These are phyloP conservation scores for Nicotiana obtusifolia DNA, from an alignment of 257 asterid species.

Conservation along the genomic window DNA sequence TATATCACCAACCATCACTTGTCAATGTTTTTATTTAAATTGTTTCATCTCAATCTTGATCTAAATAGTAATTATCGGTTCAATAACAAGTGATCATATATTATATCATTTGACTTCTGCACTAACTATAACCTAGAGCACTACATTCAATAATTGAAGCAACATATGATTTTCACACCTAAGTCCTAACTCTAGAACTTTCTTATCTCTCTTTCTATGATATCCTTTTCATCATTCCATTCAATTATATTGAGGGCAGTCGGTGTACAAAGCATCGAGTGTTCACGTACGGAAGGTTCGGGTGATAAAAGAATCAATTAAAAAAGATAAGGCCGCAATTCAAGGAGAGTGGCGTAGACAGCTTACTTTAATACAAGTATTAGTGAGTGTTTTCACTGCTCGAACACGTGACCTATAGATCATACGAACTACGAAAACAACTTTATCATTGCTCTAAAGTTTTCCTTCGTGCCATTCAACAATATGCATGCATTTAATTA, in stretches of 20 bases:
- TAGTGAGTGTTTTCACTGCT: no score
- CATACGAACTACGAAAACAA: no score
- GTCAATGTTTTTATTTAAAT: neutral
- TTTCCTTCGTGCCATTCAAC: no score
- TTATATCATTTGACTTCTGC: conserved; percentile 8
- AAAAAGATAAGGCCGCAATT: no score
- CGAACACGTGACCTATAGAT: no score
- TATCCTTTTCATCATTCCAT: neutral
- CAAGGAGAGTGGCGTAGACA: no score
- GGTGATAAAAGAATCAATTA: no score
- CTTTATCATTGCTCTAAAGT: no score
- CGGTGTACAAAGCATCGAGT: no score
- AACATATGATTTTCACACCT: neutral
- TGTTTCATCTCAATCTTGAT: neutral
- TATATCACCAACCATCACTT: neutral
- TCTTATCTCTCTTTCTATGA: neutral
- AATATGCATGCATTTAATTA: no score
- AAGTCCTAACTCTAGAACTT: neutral
- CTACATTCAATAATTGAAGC: neutral
- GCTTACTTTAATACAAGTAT: rapidly evolving
- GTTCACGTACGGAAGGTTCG: no score
- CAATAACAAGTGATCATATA: neutral
- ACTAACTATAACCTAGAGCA: neutral
- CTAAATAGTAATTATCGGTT: neutral
- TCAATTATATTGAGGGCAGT: neutral